These are phyloP conservation scores for Diaporthe sp. DNA, from an alignment of 2,329 filamentous ascomycete species.

Conservation along the genomic window DNA sequence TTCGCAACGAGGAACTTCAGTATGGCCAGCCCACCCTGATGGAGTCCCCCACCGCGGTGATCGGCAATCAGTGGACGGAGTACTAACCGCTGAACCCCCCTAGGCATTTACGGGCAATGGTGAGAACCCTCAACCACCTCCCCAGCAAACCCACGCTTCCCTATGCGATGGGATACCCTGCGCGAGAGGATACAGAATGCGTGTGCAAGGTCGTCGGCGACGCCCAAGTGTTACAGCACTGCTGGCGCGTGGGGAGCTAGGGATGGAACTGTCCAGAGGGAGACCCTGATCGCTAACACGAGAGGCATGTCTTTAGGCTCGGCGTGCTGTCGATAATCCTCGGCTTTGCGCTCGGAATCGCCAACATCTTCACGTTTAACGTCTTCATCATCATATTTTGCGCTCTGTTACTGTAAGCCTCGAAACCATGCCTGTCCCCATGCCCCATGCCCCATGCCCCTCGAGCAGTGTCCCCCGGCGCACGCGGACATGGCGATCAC, in stretches of 20 bases:
- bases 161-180: constrained; percentile 6
- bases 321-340: constrained; percentile 78
- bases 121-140: constrained; percentile 52
- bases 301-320: constrained; percentile 60
- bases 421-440: not conserved
- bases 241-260: not conserved
- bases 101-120: constrained; percentile 83
- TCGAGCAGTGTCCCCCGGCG: not conserved
- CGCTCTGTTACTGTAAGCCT: constrained; percentile 64
- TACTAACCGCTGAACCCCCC: constrained; percentile 46
- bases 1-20: constrained; percentile 81
- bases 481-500: not conserved
- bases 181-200: not conserved
- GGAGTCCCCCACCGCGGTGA: constrained; percentile 28
- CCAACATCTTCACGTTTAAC: constrained; percentile 71
- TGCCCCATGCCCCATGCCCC: not conserved
- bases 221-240: not conserved
- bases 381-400: constrained; percentile 61
- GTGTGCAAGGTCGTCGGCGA: not conserved
- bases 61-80: constrained; percentile 25
- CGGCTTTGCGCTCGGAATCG: constrained; percentile 75
- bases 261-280: not conserved
- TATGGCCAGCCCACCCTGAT: constrained; percentile 52
- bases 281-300: constrained; percentile 36
- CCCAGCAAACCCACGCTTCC: constrained; percentile 18